These are phyloP conservation scores for Cerrena zonata DNA, from an alignment of 1,284 basidiomycete species.

Conservation along the genomic window DNA sequence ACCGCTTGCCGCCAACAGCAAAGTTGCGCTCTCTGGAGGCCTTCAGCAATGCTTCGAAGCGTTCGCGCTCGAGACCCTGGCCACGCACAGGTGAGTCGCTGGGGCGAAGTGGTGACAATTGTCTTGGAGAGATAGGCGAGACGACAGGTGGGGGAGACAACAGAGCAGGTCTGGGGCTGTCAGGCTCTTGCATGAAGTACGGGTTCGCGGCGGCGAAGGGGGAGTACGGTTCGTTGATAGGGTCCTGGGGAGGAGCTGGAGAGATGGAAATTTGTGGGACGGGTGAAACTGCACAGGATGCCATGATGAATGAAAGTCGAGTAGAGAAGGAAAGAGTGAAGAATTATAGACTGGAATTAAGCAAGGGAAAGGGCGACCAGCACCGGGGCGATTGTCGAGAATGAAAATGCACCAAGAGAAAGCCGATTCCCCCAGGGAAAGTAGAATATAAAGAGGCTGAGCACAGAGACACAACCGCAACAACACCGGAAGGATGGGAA, in stretches of 20 bases:
- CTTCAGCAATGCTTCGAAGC: slow-evolving; percentile 58
- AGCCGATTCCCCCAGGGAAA: slow-evolving; percentile 16
- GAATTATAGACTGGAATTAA: slow-evolving; percentile 14
- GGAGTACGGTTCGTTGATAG: slow-evolving; percentile 50
- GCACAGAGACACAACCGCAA: not conserved
- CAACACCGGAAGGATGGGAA: not conserved
- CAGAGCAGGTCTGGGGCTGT: slow-evolving; percentile 49
- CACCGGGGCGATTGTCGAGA: slow-evolving; percentile 29
- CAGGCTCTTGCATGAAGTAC: slow-evolving; percentile 31
- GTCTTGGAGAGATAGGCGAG: slow-evolving; percentile 35
- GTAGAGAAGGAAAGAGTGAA: slow-evolving; percentile 12
- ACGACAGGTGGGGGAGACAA: slow-evolving; percentile 52
- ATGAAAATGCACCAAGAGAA: slow-evolving; percentile 12
- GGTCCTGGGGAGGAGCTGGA: slow-evolving; percentile 50
- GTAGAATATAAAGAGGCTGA: slow-evolving; percentile 12
- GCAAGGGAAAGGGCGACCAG: slow-evolving; percentile 37
- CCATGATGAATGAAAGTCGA: slow-evolving; percentile 34
- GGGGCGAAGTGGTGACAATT: slow-evolving; percentile 49
- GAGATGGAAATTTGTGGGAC: slow-evolving; percentile 67
- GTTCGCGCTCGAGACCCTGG: slow-evolving; percentile 55
- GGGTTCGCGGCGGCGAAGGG: slow-evolving; percentile 54
- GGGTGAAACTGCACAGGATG: slow-evolving; percentile 33
- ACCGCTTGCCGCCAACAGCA: slow-evolving; percentile 40
- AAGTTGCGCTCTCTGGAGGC: slow-evolving; percentile 51
- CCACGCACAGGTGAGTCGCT: slow-evolving; percentile 30